Evolutionary conservation across 345 rosid genomes (phyloP).

Genomic region (Syzygium aromaticum): DNA sequence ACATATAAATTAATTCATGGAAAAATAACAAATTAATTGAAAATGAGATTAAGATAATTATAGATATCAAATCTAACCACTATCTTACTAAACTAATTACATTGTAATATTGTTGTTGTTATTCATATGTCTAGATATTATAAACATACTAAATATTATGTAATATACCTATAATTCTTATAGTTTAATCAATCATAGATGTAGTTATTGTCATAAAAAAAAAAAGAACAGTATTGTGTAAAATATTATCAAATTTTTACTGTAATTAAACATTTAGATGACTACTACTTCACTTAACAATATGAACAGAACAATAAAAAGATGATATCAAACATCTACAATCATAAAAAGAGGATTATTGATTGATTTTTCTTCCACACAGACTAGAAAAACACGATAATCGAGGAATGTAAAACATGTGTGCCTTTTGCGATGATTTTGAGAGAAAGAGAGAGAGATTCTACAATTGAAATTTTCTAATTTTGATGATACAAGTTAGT

Average conservation of each 20-base stretch:
- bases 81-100: not conserved
- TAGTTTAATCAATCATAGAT: not conserved
- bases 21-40: not conserved
- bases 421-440: not conserved
- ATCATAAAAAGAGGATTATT: not conserved
- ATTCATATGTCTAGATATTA: not conserved
- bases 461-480: not conserved
- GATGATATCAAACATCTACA: not conserved
- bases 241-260: not conserved
- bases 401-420: not conserved
- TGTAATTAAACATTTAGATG: not conserved
- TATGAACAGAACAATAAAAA: not conserved
- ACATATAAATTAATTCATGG: not conserved
- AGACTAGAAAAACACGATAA: not conserved
- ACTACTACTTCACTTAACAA: not conserved
- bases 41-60: not conserved
- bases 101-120: not conserved
- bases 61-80: not conserved
- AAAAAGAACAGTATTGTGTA: not conserved
- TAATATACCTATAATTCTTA: too few species aligned
- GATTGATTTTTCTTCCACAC: not conserved
- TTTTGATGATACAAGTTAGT: not conserved
- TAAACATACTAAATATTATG: not conserved
- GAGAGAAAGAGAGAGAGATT: not conserved
- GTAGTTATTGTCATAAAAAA: not conserved